Percentiles rank a stretch among this genome's conserved stretches.
Evolutionary conservation across 495 filamentous ascomycete genomes (phyloP).

Genomic region (Elasticomyces elasticus): DNA sequence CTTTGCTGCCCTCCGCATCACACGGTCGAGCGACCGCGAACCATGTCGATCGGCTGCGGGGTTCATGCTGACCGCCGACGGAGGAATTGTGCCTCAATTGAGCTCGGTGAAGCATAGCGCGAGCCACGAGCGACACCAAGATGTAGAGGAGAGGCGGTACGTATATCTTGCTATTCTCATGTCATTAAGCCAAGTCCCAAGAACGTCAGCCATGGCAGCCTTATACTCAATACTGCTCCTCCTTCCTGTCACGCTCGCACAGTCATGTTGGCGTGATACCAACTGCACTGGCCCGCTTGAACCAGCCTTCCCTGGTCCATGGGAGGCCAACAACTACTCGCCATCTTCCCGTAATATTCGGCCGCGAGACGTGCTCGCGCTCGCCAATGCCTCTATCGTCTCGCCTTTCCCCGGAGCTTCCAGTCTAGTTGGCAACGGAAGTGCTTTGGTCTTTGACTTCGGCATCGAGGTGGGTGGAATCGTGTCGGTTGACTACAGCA

Average conservation of each 20-base stretch:
- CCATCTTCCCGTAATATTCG: slow-evolving; percentile 44
- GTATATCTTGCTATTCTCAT: too few species aligned
- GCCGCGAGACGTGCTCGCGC: slow-evolving; percentile 39
- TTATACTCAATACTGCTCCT: not conserved
- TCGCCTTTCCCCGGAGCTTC: slow-evolving; percentile 26
- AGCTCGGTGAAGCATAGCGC: not conserved
- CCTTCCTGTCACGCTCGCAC: not conserved
- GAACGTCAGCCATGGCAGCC: not conserved
- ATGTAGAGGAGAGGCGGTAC: too few species aligned
- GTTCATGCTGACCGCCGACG: not conserved
- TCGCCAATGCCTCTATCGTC: slow-evolving; percentile 30
- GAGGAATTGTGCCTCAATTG: not conserved
- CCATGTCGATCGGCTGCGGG: too few species aligned
- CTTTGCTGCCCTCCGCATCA: too few species aligned
- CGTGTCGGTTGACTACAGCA: slow-evolving; percentile 28
- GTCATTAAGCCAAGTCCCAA: not conserved
- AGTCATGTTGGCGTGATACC: slow-evolving; percentile 47
- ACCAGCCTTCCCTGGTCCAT: slow-evolving; percentile 47
- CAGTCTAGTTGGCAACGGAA: slow-evolving; percentile 22
- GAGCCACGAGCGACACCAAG: too few species aligned
- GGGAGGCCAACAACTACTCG: slow-evolving; percentile 53
- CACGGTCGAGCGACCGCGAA: too few species aligned
- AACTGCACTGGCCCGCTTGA: slow-evolving; percentile 43
- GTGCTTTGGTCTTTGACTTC: slow-evolving; percentile 37
- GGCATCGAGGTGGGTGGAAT: slow-evolving; percentile 37